Evolutionary conservation across 106 monocot genomes (phyloP), one percentile per base, ranked within the genome.

Genomic region (Acorus calamus): DNA sequence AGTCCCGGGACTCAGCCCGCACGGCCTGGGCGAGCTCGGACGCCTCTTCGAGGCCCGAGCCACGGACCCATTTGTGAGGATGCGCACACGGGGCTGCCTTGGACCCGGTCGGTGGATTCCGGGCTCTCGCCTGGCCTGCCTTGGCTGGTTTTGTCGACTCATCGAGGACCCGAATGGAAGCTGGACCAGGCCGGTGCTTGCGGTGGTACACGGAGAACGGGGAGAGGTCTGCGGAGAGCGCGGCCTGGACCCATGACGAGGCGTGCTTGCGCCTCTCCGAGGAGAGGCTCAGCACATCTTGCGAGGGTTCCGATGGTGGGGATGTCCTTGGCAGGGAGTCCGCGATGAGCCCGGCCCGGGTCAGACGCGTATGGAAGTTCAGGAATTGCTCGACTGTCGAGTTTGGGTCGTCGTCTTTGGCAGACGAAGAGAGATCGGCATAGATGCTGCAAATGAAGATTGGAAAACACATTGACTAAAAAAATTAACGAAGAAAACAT

Each of bases 371-470:
- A 13, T 98, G 69, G 66, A 98, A 74, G 53, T 69, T 13, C 10
- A 98, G 83, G 55, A 98, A 98, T 60, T 88, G 82, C 57, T 99
- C 88, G 12, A 92, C 92, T 8, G 83, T 77, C 0, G 80, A 75
- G 47, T 81, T 80, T 7, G 98, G 85, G 53, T 71, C 72, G 5
- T 88, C 85, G 50, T 92, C 98, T 59, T 77, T 71, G 14, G 88
- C 83, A 3, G 69, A 60, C 8, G 88, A 76, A 61, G 63, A 80
- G 48, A 92, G 52, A 51, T 99, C 98, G 4, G 73, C 77, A 67
- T 88, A 99, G 58, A 75, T 83, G 51, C 98, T 99, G 81, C 59
- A 64, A 57, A 50, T 10, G 49, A 69, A 14, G 41, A 59, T 4
- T 4, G 7, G 52, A 7, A 14, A 28, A 28, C 28, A 28, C 28